Percentiles rank a stretch among this genome's conserved stretches.
phyloP scores from a whole-genome alignment of 805 yeast species.

The Metschnikowia continentalis region DNA sequence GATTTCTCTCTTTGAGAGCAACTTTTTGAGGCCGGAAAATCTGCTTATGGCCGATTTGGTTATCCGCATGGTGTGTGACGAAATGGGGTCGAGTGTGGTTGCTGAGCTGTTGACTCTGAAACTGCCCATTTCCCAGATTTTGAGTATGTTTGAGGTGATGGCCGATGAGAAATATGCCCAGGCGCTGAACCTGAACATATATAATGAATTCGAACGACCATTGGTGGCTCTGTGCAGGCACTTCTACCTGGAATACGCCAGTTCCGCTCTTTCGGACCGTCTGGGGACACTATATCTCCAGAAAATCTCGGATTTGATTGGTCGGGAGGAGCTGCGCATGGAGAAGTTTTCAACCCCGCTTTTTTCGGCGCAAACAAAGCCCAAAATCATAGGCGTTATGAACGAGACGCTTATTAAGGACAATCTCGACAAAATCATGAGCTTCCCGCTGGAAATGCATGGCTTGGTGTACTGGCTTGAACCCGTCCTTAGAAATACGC shows the following conservation, averaged over 20 bases:
- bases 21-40: conserved; percentile 48
- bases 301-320: conserved; percentile 48
- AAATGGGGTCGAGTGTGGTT: conserved; percentile 35
- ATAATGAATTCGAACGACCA: conserved; percentile 63
- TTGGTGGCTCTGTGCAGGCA: conserved; percentile 51
- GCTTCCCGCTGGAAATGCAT: conserved; percentile 41
- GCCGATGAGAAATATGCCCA: conserved; percentile 34
- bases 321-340: conserved; percentile 59
- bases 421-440: conserved; percentile 53
- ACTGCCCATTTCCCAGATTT: conserved; percentile 53
- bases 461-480: conserved; percentile 59
- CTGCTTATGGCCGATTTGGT: conserved; percentile 50
- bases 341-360: conserved; percentile 31
- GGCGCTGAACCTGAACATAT: conserved; percentile 45
- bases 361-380: conserved; percentile 38
- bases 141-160: conserved; percentile 69
- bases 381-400: conserved; percentile 52
- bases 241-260: conserved; percentile 50
- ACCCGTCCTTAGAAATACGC: conserved; percentile 29
- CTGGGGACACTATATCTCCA: conserved; percentile 53
- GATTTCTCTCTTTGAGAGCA: conserved; percentile 58
- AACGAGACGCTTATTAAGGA: conserved; percentile 55
- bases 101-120: conserved; percentile 36
- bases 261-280: conserved; percentile 37
- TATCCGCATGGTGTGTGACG: conserved; percentile 47